Evolutionary conservation across 2,329 filamentous ascomycete genomes (phyloP), one percentile per base, ranked within the genome.

Genomic region (Alternaria rosae): DNA sequence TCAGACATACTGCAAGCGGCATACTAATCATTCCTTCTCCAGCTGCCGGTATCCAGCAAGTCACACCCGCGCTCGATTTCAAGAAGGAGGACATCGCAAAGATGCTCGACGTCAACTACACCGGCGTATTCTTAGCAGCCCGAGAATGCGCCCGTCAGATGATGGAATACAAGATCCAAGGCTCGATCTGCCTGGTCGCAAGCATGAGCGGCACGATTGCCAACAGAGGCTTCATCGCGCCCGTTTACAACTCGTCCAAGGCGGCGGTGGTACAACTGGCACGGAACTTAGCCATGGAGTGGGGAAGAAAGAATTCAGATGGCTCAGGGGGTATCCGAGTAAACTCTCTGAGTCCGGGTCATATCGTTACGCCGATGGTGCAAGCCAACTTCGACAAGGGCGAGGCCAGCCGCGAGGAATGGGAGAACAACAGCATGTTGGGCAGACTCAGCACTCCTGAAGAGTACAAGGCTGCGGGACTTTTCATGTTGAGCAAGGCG

Each of bases 361-460:
- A 93, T 75, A 92, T 93, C 72, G 84, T 91, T 26, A 93, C 91
- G 3, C 88, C 91, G 10, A 96, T 97, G 93, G 91, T 94, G 1
- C 86, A 91, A 75, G 86, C 87, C 61, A 87, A 96, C 41, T 94
- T 97, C 72, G 85, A 88, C 65, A 85, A 89, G 64, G 86, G 89
- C 64, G 85, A 91, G 67, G 90, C 88, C 62, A 91, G 91, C 0
- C 75, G 72, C 35, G 70, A 73, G 23, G 85, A 88, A 64, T 97
- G 93, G 93, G 87, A 91, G 41, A 88, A 86, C 70, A 89, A 93
- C 79, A 96, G 93, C 78, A 95, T 97, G 92, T 83, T 97, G 48
- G 88, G 75, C 1, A 60, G 76, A 54, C 54, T 79, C 41, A 75
- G 72, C 44, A 70, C 38, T 15, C 74, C 77, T 0, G 76, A 78